Evolutionary conservation across 2,329 filamentous ascomycete genomes (phyloP), one percentile per base, ranked within the genome.

Genomic region (Fusarium bactridioides): DNA sequence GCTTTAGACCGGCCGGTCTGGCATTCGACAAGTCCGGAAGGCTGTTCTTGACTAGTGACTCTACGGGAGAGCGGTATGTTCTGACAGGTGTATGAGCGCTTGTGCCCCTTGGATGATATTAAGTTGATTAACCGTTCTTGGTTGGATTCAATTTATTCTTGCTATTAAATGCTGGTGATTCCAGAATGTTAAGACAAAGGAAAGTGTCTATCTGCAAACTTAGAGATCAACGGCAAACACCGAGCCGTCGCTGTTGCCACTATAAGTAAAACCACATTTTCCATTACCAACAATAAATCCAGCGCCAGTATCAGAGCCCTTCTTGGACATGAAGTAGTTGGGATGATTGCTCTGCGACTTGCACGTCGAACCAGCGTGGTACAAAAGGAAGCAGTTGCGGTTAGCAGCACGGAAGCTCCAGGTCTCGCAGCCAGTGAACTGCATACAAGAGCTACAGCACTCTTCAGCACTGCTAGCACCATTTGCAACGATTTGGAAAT

Each of bases 351-450:
- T 23, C 23, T 68, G 63, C 0, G 55, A 25, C 10, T 58, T 53
- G 18, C 64, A 67, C 0, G 60, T 58, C 1, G 43, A 25, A 4
- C 60, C 60, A 10, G 37, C 38, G 13, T 67, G 55, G 9, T 68
- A 68, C 7, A 68, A 40, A 7, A 68, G 44, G 16, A 67, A 67
- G 5, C 65, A 68, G 19, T 67, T 68, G 5, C 65, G 63, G 35
- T 67, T 56, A 19, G 23, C 48, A 2, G 27, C 56, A 3, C 65
- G 53, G 13, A 41, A 68, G 2, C 33, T 62, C 38, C 43, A 67
- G 0, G 56, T 68, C 35, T 68, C 65, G 4, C 65, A 68, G 31
- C 56, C 18, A 5, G 21, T 12, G 19, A 57, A 57, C 12, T 68
- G 15, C 64, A 67, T 67, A 5, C 65, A 68, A 11, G 48, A 55